Evolutionary conservation across 2,329 filamentous ascomycete species (phyloP).

Genomic region (Penicillium sp.): DNA sequence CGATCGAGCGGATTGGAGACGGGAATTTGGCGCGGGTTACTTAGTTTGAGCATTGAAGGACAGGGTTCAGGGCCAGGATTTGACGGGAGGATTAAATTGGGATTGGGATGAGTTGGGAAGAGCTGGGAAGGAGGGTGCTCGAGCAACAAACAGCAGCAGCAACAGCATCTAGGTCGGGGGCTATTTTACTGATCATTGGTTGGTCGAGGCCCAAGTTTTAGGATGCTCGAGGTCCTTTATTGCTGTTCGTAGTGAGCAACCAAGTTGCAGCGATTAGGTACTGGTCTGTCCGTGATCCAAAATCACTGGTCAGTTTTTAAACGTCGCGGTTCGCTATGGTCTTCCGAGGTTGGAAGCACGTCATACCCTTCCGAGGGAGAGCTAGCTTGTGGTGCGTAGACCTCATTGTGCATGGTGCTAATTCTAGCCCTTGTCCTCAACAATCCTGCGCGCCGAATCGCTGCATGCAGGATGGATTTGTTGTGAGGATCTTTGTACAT

Average conservation of each 20-base stretch:
- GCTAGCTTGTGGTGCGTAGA: conserved; percentile 4
- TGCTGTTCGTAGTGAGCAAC: background rate
- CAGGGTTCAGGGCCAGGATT: background rate
- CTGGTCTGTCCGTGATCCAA: background rate
- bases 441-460: conserved; percentile 10
- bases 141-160: background rate
- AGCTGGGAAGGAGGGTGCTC: background rate
- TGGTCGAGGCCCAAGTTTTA: background rate
- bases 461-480: conserved; percentile 5
- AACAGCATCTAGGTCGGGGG: background rate
- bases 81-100: background rate
- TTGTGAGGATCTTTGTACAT: background rate
- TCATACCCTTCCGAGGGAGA: conserved; percentile 14
- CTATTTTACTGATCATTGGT: background rate
- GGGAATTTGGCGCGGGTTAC: background rate
- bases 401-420: conserved; percentile 18
- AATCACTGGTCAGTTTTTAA: background rate
- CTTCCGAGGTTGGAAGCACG: conserved; percentile 17
- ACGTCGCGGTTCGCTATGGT: conserved; percentile 11
- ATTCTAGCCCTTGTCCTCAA: conserved; percentile 2
- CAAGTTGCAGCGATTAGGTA: background rate
- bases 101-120: background rate
- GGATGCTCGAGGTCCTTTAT: background rate
- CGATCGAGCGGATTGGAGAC: background rate
- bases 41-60: background rate